phyloP scores from a whole-genome alignment of 2,329 filamentous ascomycete species.

The Penicillium fuscoglaucum region DNA sequence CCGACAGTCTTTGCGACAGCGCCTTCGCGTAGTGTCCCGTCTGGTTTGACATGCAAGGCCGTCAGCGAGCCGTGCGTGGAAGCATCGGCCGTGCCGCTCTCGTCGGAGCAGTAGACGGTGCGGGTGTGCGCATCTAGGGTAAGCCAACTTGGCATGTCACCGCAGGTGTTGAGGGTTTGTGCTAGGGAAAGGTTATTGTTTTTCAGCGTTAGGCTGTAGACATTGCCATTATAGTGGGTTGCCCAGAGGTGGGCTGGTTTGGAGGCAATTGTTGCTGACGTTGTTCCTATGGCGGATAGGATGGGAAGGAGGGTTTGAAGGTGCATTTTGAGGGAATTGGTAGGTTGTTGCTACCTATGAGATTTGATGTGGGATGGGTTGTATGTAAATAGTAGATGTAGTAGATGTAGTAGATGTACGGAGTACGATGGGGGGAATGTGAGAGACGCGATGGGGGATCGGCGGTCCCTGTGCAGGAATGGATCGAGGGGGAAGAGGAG shows the following conservation, averaged over 20 bases:
- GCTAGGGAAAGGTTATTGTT: constrained; percentile 24
- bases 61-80: constrained; percentile 33
- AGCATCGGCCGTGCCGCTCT: constrained; percentile 27
- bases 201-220: constrained; percentile 21
- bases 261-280: background rate
- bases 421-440: background rate
- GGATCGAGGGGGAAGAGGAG: background rate
- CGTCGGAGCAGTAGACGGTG: constrained; percentile 40
- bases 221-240: constrained; percentile 25
- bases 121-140: constrained; percentile 30
- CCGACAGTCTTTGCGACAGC: constrained; percentile 27
- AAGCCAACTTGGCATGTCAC: constrained; percentile 40
- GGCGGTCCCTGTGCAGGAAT: constrained; percentile 3
- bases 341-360: background rate
- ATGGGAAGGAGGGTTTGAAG: constrained; percentile 12
- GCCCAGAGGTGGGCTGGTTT: constrained; percentile 21
- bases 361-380: background rate
- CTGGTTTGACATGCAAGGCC: constrained; percentile 20
- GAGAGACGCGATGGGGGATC: background rate
- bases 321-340: constrained; percentile 9
- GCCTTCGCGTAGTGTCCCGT: constrained; percentile 26
- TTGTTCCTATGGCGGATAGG: constrained; percentile 2
- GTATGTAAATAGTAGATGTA: background rate
- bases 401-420: background rate
- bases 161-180: constrained; percentile 33